These are phyloP conservation scores for Primulina tabacum DNA, from an alignment of 257 asterid species.

Conservation along the genomic window DNA sequence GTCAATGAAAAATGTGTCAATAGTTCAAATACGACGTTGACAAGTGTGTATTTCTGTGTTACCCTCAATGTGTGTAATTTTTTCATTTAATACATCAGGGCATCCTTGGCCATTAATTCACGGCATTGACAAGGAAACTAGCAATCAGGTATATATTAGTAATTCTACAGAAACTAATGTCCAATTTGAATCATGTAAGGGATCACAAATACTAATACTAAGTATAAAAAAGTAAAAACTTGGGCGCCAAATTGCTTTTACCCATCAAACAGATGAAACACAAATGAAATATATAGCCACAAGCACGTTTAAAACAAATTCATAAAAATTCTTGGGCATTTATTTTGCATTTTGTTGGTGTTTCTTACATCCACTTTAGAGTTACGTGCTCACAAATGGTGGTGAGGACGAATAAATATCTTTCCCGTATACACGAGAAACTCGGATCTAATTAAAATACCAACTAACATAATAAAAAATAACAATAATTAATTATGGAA, in stretches of 20 bases:
- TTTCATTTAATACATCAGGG: neutral
- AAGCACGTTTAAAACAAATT: neutral
- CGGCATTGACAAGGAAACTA: neutral
- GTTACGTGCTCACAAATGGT: neutral
- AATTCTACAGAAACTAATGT: neutral
- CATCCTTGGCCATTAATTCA: neutral
- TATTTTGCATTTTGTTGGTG: neutral
- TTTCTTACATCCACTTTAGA: neutral
- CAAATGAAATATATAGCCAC: neutral
- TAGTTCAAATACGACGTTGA: neutral
- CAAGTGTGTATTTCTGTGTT: neutral
- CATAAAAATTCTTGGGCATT: neutral
- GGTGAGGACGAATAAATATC: neutral
- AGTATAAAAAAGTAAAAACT: neutral
- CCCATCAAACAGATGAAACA: neutral
- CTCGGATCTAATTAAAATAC: neutral
- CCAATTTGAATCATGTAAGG: neutral
- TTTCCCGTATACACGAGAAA: slow-evolving; percentile 4
- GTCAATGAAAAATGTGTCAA: neutral
- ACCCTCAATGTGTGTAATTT: neutral
- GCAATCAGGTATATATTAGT: neutral
- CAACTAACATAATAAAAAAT: neutral
- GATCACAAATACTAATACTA: no score
- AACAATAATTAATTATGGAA: neutral
- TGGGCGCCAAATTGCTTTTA: neutral